Conservation (phyloP, 345 rosid species). For the Populus simonii region DNA sequence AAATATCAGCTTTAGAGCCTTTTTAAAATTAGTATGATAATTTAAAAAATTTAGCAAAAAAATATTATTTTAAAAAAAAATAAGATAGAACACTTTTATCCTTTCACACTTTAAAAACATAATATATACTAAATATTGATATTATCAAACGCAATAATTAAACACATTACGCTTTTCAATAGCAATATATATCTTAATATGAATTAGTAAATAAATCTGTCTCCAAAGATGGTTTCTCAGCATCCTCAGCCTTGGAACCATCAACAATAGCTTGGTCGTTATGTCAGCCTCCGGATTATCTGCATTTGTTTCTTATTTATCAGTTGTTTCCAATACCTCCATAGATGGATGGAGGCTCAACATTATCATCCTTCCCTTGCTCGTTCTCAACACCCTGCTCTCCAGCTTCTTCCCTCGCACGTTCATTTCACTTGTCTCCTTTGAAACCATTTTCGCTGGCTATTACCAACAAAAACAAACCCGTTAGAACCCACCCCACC, state of each 20-base stretch:
- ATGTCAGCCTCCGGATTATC: constrained; percentile 21
- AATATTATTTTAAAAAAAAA: no score
- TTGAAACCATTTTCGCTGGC: constrained; percentile 44
- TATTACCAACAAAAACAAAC: constrained; percentile 12
- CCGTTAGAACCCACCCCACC: neutral
- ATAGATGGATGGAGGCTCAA: constrained; percentile 2
- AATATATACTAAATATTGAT: no score
- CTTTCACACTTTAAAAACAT: no score
- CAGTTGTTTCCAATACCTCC: constrained; percentile 13
- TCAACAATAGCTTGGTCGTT: constrained; percentile 19
- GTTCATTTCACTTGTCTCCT: constrained; percentile 28
- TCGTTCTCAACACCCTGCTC: constrained; percentile 19
- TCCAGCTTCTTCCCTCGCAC: constrained; percentile 11
- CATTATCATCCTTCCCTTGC: constrained; percentile 25
- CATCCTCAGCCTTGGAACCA: constrained; percentile 18
- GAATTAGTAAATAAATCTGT: no score
- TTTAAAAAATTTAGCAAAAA: no score
- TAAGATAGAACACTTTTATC: no score
- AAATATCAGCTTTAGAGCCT: no score
- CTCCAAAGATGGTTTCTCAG: constrained; percentile 25
- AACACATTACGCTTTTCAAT: no score
- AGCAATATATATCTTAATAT: no score
- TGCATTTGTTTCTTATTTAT: constrained; percentile 13
- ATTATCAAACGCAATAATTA: no score
- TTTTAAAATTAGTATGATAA: no score